Evolutionary conservation across 1,139 yeast genomes (phyloP).

Genomic region (Blastobotrys ciferrii): DNA sequence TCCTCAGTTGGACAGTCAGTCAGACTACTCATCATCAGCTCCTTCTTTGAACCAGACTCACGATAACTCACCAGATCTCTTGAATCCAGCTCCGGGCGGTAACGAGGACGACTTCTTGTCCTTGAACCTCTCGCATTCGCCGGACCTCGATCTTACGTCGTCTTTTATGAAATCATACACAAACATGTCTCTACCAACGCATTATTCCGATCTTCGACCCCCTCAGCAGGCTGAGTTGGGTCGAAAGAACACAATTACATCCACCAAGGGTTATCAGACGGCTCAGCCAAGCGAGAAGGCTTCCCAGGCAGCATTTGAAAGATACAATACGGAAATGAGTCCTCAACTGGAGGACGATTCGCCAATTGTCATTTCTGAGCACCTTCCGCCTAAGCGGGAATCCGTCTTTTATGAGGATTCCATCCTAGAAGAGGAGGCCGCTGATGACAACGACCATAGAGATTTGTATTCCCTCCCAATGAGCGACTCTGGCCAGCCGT

Average conservation of each 20-base stretch:
- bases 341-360: conserved; percentile 1
- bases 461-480: neutral
- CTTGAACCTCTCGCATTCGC: conserved; percentile 4
- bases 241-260: conserved; percentile 29
- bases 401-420: conserved; percentile 1
- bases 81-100: neutral
- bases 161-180: conserved; percentile 13
- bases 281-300: conserved; percentile 3
- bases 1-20: conserved; percentile 4
- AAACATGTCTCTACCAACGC: conserved; percentile 7
- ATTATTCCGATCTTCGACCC: conserved; percentile 8
- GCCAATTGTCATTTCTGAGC: neutral
- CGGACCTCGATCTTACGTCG: conserved; percentile 4
- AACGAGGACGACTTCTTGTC: neutral
- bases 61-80: neutral
- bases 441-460: neutral
- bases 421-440: neutral
- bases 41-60: conserved; percentile 1
- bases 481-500: conserved; percentile 4
- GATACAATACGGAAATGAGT: neutral
- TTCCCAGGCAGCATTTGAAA: neutral
- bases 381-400: neutral
- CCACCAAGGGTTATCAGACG: conserved; percentile 15
- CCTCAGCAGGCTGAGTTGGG: conserved; percentile 18
- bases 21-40: neutral